Evolutionary conservation across 169 alveolate genomes (phyloP).

Genomic region (Perkinsus olseni): DNA sequence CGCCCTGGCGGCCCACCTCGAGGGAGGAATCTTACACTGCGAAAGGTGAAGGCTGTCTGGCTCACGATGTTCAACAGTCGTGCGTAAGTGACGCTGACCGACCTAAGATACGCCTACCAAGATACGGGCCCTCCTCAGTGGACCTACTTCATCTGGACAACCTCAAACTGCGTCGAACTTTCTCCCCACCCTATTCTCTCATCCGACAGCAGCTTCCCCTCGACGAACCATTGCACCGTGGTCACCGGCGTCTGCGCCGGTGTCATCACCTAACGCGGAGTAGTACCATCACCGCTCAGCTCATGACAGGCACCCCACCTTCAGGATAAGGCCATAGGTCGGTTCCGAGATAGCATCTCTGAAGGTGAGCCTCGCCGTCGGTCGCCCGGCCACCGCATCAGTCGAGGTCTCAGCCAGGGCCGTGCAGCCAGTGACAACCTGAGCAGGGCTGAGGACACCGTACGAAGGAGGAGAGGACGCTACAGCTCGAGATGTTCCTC

Average conservation of each 20-base stretch:
- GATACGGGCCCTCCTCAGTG: no score
- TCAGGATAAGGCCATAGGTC: not conserved
- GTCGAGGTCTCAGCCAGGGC: not conserved
- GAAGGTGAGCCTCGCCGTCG: not conserved
- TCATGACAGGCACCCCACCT: not conserved
- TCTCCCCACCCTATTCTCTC: not conserved
- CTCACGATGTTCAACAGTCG: not conserved
- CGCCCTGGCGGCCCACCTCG: not conserved
- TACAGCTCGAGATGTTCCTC: not conserved
- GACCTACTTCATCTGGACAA: not conserved
- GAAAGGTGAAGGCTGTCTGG: not conserved
- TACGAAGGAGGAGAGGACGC: not conserved
- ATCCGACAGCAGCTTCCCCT: not conserved
- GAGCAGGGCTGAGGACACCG: not conserved
- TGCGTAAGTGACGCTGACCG: not conserved
- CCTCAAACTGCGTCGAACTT: not conserved
- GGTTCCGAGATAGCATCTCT: not conserved
- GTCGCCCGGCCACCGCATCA: not conserved
- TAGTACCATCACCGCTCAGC: not conserved
- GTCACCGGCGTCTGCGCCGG: not conserved
- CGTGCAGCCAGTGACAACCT: not conserved
- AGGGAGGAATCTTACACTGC: not conserved
- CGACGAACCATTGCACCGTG: not conserved
- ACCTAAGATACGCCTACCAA: not conserved
- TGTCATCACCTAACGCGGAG: not conserved